Evolutionary conservation across 345 rosid genomes (phyloP).

Genomic region (Noccaea caerulescens): DNA sequence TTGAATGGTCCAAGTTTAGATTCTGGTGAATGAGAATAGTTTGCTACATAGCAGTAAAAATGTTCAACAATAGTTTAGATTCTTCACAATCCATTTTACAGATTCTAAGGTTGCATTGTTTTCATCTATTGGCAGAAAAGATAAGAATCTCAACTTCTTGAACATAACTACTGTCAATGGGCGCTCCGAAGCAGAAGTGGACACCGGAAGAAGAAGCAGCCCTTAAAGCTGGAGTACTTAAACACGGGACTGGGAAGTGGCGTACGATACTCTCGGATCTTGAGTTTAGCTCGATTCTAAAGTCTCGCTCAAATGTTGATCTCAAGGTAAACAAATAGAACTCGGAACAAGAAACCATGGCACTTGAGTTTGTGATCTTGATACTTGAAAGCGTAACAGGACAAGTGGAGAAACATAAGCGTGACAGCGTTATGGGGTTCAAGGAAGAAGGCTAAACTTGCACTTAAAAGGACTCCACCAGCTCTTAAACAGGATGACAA

Average conservation of each 20-base stretch:
- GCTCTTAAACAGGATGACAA: conserved; percentile 57
- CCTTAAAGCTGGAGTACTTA: conserved; percentile 88
- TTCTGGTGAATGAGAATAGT: background rate
- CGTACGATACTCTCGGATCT: conserved; percentile 94
- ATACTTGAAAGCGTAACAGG: conserved; percentile 54
- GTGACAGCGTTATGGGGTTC: conserved; percentile 93
- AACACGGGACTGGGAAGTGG: conserved; percentile 98
- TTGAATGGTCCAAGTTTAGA: background rate
- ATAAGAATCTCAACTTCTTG: conserved; percentile 20
- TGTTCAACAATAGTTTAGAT: background rate
- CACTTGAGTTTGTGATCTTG: conserved; percentile 21
- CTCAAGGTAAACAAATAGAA: conserved; percentile 63
- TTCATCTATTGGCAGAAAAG: conserved; percentile 32
- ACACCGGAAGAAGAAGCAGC: conserved; percentile 99
- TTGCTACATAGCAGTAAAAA: background rate
- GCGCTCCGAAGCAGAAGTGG: conserved; percentile 99
- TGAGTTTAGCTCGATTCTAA: conserved; percentile 70
- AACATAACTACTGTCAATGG: conserved; percentile 56
- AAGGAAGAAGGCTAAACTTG: conserved; percentile 85
- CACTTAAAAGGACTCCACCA: conserved; percentile 59
- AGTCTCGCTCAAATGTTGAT: conserved; percentile 95
- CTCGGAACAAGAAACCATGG: background rate
- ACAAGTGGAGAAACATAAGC: conserved; percentile 99
- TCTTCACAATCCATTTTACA: background rate
- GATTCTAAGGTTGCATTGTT: conserved; percentile 34